A percentile compares a stretch with the other conserved stretches of the same genome.
Evolutionary conservation across 1,139 yeast species (phyloP).

Genomic region (Geotrichum europaeum): DNA sequence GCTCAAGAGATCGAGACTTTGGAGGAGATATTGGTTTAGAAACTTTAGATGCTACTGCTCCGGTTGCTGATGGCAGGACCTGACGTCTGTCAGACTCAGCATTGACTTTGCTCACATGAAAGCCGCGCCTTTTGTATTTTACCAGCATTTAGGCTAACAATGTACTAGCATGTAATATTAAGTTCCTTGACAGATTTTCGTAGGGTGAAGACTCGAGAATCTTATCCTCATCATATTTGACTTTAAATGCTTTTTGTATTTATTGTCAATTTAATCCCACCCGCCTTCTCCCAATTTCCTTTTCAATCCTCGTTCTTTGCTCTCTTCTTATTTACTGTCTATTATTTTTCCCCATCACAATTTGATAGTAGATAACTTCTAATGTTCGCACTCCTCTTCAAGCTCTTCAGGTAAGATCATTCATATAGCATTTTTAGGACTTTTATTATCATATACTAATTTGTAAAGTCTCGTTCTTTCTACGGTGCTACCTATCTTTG

Average conservation of each 20-base stretch:
- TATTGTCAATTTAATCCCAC: neutral
- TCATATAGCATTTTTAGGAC: neutral
- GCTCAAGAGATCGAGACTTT: neutral
- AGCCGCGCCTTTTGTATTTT: neutral
- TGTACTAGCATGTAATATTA: no score
- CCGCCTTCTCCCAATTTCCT: neutral
- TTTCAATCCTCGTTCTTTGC: neutral
- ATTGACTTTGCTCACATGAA: neutral
- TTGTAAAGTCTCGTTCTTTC: constrained; percentile 34
- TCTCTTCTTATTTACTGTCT: neutral
- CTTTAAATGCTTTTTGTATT: neutral
- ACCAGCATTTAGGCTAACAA: no score
- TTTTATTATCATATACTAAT: neutral
- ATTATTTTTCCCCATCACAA: neutral
- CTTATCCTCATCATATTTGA: neutral
- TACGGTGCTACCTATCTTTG: constrained; percentile 51
- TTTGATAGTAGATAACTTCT: neutral
- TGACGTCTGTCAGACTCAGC: neutral
- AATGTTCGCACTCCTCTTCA: constrained; percentile 23
- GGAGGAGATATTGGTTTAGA: neutral
- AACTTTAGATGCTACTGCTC: neutral
- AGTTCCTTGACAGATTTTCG: no score
- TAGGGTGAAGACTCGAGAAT: no score
- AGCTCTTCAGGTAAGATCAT: constrained; percentile 20
- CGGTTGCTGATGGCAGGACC: neutral